Percentiles rank a stretch among this genome's conserved stretches.
These are phyloP conservation scores for Thelonectria discophora DNA, from an alignment of 2,329 filamentous ascomycete genomes.

Conservation along the genomic window DNA sequence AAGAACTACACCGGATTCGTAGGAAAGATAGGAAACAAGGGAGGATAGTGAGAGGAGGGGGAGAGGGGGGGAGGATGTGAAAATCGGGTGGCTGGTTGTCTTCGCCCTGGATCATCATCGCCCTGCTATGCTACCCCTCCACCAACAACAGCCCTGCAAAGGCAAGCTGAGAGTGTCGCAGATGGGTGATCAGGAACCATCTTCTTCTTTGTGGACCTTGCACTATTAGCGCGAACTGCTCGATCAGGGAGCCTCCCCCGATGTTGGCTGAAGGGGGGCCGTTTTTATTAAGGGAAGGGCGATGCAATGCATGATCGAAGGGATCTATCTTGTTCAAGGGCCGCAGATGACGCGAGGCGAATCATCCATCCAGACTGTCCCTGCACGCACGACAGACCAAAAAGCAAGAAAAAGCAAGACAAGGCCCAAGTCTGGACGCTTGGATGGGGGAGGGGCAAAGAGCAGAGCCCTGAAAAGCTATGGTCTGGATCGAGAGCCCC, in stretches of 20 bases:
- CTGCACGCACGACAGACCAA: background rate
- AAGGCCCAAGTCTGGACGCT: constrained; percentile 14
- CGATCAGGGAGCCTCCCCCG: constrained; percentile 1
- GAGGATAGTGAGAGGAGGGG: background rate
- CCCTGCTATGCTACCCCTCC: too few species aligned
- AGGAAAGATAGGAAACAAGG: background rate
- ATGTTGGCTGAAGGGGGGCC: constrained; percentile 11
- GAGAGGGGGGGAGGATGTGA: background rate
- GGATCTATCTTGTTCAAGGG: background rate
- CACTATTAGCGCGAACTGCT: background rate
- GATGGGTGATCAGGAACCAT: background rate
- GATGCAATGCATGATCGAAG: background rate
- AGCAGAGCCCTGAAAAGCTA: background rate
- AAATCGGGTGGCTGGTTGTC: background rate
- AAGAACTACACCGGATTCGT: too few species aligned
- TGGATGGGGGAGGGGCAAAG: constrained; percentile 19
- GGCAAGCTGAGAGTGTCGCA: constrained; percentile 6
- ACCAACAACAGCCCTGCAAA: too few species aligned
- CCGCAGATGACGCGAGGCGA: background rate
- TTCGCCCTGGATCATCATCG: too few species aligned
- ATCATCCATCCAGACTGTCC: background rate
- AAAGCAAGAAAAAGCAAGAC: background rate
- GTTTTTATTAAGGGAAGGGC: constrained; percentile 5
- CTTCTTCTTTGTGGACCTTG: background rate
- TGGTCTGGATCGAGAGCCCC: constrained; percentile 1